Evolutionary conservation across 345 rosid genomes (phyloP).

Genomic region (Durio zibethinus): DNA sequence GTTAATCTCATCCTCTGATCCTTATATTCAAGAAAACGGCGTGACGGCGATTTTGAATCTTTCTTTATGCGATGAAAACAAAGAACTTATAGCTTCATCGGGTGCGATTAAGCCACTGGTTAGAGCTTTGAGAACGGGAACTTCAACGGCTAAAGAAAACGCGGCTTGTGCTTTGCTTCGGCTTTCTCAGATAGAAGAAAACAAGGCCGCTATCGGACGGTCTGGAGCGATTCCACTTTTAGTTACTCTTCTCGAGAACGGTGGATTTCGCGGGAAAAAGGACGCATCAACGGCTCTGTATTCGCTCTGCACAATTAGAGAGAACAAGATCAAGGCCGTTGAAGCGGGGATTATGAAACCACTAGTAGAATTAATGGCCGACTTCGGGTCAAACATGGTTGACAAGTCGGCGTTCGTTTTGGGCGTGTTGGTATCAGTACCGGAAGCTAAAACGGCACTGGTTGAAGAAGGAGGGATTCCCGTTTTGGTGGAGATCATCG

Average conservation of each 20-base stretch:
- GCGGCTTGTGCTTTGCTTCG: slow-evolving; percentile 91
- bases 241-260: slow-evolving; percentile 62
- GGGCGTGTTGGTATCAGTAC: slow-evolving; percentile 46
- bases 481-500: slow-evolving; percentile 83
- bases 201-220: slow-evolving; percentile 81
- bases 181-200: slow-evolving; percentile 78
- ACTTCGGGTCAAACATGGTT: slow-evolving; percentile 90
- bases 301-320: slow-evolving; percentile 70
- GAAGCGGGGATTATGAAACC: slow-evolving; percentile 81
- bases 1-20: slow-evolving; percentile 61
- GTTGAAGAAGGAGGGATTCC: slow-evolving; percentile 94
- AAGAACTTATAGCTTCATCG: slow-evolving; percentile 58
- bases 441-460: slow-evolving; percentile 64
- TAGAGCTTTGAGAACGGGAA: slow-evolving; percentile 64
- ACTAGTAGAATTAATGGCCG: slow-evolving; percentile 89
- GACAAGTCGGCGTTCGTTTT: slow-evolving; percentile 86
- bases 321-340: slow-evolving; percentile 80
- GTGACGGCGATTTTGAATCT: slow-evolving; percentile 91
- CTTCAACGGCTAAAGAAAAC: slow-evolving; percentile 79
- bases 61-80: slow-evolving; percentile 93
- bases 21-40: slow-evolving; percentile 83
- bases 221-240: slow-evolving; percentile 80
- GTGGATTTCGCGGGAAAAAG: slow-evolving; percentile 76
- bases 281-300: slow-evolving; percentile 93
- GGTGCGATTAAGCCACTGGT: slow-evolving; percentile 91